These are phyloP conservation scores for Trichomonas vaginalis DNA, from an alignment of 208 protist genomes.

Conservation along the genomic window DNA sequence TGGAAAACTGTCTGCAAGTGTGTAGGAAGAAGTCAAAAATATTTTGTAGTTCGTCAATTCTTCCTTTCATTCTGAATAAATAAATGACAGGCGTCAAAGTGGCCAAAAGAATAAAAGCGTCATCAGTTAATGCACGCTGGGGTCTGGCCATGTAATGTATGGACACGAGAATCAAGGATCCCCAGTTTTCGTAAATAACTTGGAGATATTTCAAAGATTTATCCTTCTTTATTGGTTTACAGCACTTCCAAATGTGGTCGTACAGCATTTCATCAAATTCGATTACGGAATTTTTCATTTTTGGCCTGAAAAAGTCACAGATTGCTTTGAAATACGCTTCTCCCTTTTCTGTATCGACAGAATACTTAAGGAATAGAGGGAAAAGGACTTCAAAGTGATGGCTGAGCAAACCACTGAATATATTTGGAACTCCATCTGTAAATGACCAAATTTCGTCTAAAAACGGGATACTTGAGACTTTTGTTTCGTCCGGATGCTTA, in stretches of 20 bases:
- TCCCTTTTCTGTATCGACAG: background rate
- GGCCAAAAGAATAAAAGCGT: background rate
- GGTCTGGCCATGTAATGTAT: background rate
- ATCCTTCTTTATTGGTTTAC: background rate
- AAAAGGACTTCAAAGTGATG: slow-evolving; percentile 13
- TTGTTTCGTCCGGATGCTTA: background rate
- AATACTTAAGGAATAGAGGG: background rate
- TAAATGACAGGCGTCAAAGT: background rate
- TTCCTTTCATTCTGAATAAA: background rate
- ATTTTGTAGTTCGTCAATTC: background rate
- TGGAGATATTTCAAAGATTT: background rate
- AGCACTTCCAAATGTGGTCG: background rate
- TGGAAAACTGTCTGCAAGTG: background rate
- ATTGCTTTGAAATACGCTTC: background rate
- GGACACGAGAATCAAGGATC: background rate
- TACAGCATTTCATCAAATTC: background rate
- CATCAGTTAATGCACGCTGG: background rate
- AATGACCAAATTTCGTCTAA: background rate
- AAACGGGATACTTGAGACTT: background rate
- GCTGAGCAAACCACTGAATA: background rate
- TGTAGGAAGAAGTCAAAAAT: background rate
- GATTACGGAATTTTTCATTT: background rate
- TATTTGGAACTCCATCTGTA: background rate
- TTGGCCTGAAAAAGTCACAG: background rate
- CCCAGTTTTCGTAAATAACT: slow-evolving; percentile 3